Base-by-base conservation (phyloP, 2,329 filamentous ascomycete genomes). In the Neonectria magnoliae region DNA sequence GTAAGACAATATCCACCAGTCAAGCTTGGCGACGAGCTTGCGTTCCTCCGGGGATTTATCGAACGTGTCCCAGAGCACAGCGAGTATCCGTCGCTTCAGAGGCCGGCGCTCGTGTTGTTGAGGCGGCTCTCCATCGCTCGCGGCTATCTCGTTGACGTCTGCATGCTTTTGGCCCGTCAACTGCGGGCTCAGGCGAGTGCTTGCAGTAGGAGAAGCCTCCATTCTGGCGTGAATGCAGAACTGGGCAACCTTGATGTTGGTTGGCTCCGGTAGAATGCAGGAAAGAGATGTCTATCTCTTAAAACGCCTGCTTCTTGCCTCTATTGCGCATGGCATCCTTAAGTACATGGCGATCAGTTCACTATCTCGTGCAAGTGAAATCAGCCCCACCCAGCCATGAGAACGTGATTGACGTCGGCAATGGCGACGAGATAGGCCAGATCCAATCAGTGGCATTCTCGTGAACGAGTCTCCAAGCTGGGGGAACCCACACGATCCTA, bases 1-100 rank as follows among this genome's bases (percentile, higher is more conserved):
- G 54, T 79, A 80, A 5, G 69, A 76, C 47, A 80, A 56, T 31
- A 81, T 75, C 68, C 72, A 78, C 66, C 73, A 76, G 50, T 80
- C 78, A 3, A 79, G 68, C 55, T 79, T 79, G 13, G 66, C 64
- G 11, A 80, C 66, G 29, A 79, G 72, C 6, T 68, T 69, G 3
- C 78, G 71, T 57, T 79, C 77, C 47, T 75, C 74, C 0, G 76
- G 76, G 1, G 75, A 58, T 64, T 78, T 79, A 65, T 78, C 77
- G 33, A 77, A 68, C 0, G 73, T 71, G 50, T 78, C 77, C 77
- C 76, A 78, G 2, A 79, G 56, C 0, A 77, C 64, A 1, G 61
- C 55, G 3, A 75, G 48, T 2, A 76, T 68, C 11, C 70, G 62
- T 27, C 68, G 59, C 42, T 52, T 69, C n/a, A 67, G 57, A 4